A percentile compares a stretch with the other conserved stretches of the same genome.
Evolutionary conservation across 2,329 filamentous ascomycete genomes (phyloP).

Genomic region (Apiospora sp.): DNA sequence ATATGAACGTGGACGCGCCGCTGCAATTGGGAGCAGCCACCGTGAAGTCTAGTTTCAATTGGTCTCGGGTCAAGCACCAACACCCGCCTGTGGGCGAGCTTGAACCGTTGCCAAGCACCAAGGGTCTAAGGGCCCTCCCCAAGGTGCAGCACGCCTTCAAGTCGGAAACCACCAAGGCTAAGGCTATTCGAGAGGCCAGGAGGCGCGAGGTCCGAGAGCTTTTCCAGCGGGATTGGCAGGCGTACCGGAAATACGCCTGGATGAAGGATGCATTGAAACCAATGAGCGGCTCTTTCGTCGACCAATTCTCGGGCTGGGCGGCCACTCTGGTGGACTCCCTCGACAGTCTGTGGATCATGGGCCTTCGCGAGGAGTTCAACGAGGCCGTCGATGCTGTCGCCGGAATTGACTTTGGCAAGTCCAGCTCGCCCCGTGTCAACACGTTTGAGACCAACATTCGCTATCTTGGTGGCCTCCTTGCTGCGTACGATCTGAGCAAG

Average conservation of each 20-base stretch:
- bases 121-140: slow-evolving; percentile 37
- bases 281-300: slow-evolving; percentile 50
- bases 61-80: slow-evolving; percentile 41
- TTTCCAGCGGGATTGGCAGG: slow-evolving; percentile 50
- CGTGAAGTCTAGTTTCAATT: slow-evolving; percentile 47
- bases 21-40: slow-evolving; percentile 22
- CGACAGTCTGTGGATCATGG: slow-evolving; percentile 60
- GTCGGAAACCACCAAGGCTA: slow-evolving; percentile 33
- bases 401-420: slow-evolving; percentile 56
- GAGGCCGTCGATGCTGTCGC: slow-evolving; percentile 53
- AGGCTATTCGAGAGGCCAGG: slow-evolving; percentile 40
- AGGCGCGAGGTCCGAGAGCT: slow-evolving; percentile 44
- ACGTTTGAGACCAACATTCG: slow-evolving; percentile 56
- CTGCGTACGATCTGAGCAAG: slow-evolving; percentile 49
- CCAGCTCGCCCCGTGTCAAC: slow-evolving; percentile 45
- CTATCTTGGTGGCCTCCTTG: slow-evolving; percentile 52
- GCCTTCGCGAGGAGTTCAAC: slow-evolving; percentile 56
- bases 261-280: slow-evolving; percentile 56
- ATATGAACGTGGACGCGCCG: slow-evolving; percentile 42
- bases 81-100: slow-evolving; percentile 36
- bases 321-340: slow-evolving; percentile 62
- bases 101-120: slow-evolving; percentile 36
- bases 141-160: slow-evolving; percentile 47
- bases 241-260: slow-evolving; percentile 57
- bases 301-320: slow-evolving; percentile 58